phyloP scores from a whole-genome alignment of 2,329 filamentous ascomycete genomes.

The Pseudogymnoascus sp. region DNA sequence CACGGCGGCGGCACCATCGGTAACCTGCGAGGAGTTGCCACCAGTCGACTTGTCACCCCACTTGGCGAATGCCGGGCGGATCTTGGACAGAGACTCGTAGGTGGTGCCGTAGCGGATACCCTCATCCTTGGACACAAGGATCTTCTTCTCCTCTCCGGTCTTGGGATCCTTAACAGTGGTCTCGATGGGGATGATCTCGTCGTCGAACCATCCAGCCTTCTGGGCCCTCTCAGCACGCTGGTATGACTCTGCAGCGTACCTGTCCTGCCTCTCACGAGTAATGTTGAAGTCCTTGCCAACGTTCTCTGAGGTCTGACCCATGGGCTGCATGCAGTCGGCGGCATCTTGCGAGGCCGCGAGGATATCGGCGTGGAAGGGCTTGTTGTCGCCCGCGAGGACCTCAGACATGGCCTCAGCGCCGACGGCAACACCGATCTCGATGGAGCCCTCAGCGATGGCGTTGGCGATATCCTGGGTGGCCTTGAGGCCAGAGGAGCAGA shows the following conservation, averaged over 20 bases:
- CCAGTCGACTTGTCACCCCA: constrained; percentile 83
- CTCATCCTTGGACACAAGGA: constrained; percentile 80
- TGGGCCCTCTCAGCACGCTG: constrained; percentile 81
- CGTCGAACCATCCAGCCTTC: constrained; percentile 82
- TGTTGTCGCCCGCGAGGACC: constrained; percentile 60
- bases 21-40: constrained; percentile 91
- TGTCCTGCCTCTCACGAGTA: constrained; percentile 70
- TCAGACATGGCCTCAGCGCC: constrained; percentile 84
- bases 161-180: constrained; percentile 78
- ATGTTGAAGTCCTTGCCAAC: constrained; percentile 87
- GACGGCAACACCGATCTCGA: constrained; percentile 79
- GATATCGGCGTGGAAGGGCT: constrained; percentile 72
- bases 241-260: constrained; percentile 81
- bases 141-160: constrained; percentile 66
- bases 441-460: constrained; percentile 70
- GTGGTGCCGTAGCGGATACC: constrained; percentile 89
- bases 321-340: constrained; percentile 81
- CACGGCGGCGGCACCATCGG: constrained; percentile 84
- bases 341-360: constrained; percentile 65
- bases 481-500: constrained; percentile 95
- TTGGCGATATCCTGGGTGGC: constrained; percentile 92
- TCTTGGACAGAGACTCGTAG: constrained; percentile 70
- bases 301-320: constrained; percentile 98
- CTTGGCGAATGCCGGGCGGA: constrained; percentile 82
- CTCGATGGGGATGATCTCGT: constrained; percentile 86